Evolutionary conservation across 2,329 filamentous ascomycete species (phyloP), one percentile per base, ranked within the genome.

Genomic region (Xylariomycetidae sp.): DNA sequence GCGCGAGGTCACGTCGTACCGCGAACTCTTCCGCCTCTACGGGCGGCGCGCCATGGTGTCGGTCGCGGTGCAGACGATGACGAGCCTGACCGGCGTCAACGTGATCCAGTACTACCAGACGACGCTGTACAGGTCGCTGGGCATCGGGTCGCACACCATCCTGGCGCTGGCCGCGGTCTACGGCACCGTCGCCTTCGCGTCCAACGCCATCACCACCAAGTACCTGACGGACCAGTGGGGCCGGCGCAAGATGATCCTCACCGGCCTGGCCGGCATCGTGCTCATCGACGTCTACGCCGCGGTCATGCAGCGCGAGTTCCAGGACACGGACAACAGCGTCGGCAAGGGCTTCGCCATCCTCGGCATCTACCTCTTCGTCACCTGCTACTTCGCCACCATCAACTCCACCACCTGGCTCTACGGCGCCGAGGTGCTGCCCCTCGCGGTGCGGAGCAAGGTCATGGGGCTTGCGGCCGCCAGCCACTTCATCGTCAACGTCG

Each of bases 341-440:
- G 74, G 74, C 23, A 76, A 78, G 46, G 74, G 71, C 0, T 78
- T 77, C 46, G 70, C 74, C 1, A 66, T 78, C 18, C 54, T 77
- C 2, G 74, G 72, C 0, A 76, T 78, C 17, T 78, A 76, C 39
- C 56, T 77, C 1, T 54, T 76, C 39, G 73, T 70, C 2, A 64
- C 74, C 3, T 60, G 54, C 13, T 77, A 74, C 43, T 76, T 72
- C 40, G 60, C 34, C 14, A 65, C 73, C 60, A 61, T 74, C 10
- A 72, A 73, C 47, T 68, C 63, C 42, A 71, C 67, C 5, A 72
- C 68, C 5, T 73, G 69, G 68, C 53, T 72, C 0, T 75, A 76
- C 40, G 71, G 70, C 7, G 69, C 70, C 6, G 72, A 75, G 47
- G 64, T 75, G 4, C 49, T 76, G 3, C 72, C 71, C 0, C 67